Base-by-base conservation (phyloP, 2,329 filamentous ascomycete species). In the Hypoxylon sp. region DNA sequence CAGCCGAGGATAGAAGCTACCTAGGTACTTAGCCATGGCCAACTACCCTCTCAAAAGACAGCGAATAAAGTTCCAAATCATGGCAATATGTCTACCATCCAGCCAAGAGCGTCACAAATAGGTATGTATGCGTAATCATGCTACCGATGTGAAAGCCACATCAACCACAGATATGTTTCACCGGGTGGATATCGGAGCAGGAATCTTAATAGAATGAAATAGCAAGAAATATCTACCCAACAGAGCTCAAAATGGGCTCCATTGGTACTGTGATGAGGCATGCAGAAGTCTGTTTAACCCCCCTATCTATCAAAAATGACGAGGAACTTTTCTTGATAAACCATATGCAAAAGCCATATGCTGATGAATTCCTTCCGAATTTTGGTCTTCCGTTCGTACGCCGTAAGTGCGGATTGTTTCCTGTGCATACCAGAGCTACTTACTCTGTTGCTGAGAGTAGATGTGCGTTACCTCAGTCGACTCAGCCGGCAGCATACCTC, bases 321-420 rank as follows among this genome's bases (percentile, higher is more conserved):
- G n/a, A 37, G 37, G 22, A 27, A 25, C n/a, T 46, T 61, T 61
- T 61, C 31, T 42, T 46, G 22, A 35, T 48, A 40, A 53, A 55
- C 31, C 64, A 42, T 37, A 66, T 61, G 58, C 46, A 54, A 54
- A 59, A 53, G 50, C 51, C 60, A 14, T 46, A 53, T 58, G 58
- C 27, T 42, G 17, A 50, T 49, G 20, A 27, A 54, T 44, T 17
- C 40, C 20, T 62, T 14, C 64, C 48, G 13, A 37, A 17, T 62
- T 48, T 59, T 66, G 31, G 35, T 61, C 58, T 62, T 33, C 40
- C 50, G 25, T 51, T 54, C 20, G 31, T 66, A 55, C 58, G 58
- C 58, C 64, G 35, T 57, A 37, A 44, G 33, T 66, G 51, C 53
- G 13, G 35, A 22, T 10, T n/a, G 30, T 61, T 61, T 40, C 37